Conservation (phyloP, 371 early-diverging fungal genomes). For the Neoconidiobolus thromboides region DNA sequence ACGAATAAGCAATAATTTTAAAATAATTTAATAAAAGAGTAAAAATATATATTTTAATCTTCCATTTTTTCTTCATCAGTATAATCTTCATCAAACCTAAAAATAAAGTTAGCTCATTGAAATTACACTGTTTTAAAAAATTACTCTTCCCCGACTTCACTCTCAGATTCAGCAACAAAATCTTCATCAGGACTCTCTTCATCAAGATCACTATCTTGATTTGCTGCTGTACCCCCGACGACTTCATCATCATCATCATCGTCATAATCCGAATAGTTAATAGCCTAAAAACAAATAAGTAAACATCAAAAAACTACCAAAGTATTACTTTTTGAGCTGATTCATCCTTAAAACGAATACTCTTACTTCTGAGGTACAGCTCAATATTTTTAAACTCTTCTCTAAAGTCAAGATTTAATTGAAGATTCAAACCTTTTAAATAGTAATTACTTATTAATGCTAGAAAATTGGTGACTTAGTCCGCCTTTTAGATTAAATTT, state of each 20-base stretch:
- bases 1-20: no score
- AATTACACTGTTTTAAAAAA: not conserved
- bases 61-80: not conserved
- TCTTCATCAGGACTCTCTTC: constrained; percentile 20
- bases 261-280: constrained; percentile 7
- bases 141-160: constrained; percentile 3
- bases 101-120: not conserved
- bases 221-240: not conserved
- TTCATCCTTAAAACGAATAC: constrained; percentile 52
- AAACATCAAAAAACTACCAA: constrained; percentile 18
- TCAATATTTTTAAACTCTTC: constrained; percentile 77
- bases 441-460: constrained; percentile 37
- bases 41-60: constrained; percentile 3
- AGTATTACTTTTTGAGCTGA: constrained; percentile 42
- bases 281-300: constrained; percentile 4
- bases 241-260: constrained; percentile 9
- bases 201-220: constrained; percentile 9
- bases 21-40: no score
- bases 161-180: constrained; percentile 7
- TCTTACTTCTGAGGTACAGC: constrained; percentile 57
- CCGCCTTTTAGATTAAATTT: constrained; percentile 68
- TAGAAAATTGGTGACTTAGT: constrained; percentile 66
- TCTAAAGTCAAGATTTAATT: constrained; percentile 14
- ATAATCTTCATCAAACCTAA: constrained; percentile 3
- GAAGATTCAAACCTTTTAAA: not conserved